Evolutionary conservation across 106 monocot species (phyloP).

Genomic region (Ottelia alismoides): DNA sequence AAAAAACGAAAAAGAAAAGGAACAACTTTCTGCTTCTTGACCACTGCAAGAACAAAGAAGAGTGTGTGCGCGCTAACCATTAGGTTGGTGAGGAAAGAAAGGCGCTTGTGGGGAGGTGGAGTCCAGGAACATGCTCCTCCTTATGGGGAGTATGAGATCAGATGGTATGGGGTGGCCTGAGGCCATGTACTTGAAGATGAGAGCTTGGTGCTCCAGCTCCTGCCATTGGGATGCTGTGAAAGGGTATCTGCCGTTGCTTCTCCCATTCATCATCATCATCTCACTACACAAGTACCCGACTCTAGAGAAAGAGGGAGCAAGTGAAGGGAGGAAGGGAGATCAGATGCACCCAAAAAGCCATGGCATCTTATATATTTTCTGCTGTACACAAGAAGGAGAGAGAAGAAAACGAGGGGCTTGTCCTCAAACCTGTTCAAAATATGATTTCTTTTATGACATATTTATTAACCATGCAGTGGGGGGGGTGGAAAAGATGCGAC

Average conservation of each 20-base stretch:
- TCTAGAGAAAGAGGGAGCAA: too few relatives aligned
- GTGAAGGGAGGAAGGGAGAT: not conserved
- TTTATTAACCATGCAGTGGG: too few relatives aligned
- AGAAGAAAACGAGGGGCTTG: too few relatives aligned
- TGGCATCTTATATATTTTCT: conserved; percentile 4
- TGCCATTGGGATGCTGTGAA: conserved; percentile 95
- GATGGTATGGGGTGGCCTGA: conserved; percentile 79
- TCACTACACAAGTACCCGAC: too few relatives aligned
- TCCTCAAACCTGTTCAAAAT: too few relatives aligned
- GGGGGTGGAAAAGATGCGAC: too few relatives aligned
- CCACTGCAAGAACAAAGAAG: not conserved
- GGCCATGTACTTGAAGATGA: conserved; percentile 95
- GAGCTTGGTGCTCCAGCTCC: conserved; percentile 88
- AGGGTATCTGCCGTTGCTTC: conserved; percentile 26
- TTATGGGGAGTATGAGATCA: conserved; percentile 68
- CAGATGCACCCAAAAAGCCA: not conserved
- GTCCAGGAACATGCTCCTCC: conserved; percentile 50
- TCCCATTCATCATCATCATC: conserved; percentile 3
- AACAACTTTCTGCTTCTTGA: not conserved
- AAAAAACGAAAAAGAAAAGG: not conserved
- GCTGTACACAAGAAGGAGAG: too few relatives aligned
- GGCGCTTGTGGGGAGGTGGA: conserved; percentile 28
- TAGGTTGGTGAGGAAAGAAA: conserved; percentile 30
- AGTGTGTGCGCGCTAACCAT: conserved; percentile 20
- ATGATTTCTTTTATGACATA: too few relatives aligned